Evolutionary conservation across 164 flowering plant genomes (phyloP).

Genomic region (Cinnamomum chago): DNA sequence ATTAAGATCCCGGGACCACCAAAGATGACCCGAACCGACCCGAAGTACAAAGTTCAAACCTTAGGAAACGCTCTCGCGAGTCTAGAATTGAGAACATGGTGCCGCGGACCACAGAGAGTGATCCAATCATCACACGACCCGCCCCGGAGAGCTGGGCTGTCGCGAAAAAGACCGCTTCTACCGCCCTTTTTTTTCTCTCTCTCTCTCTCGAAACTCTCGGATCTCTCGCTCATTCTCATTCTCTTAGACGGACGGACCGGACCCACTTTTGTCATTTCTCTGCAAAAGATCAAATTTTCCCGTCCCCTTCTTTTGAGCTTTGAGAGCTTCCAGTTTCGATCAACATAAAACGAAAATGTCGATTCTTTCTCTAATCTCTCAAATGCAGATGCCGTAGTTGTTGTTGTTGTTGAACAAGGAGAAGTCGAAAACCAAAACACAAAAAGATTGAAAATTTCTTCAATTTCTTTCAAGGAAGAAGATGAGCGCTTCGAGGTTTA

Average conservation of each 20-base stretch:
- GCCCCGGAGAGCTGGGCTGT: not conserved
- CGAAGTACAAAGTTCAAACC: too few relatives aligned
- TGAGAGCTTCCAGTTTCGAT: too few relatives aligned
- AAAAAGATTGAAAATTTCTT: not conserved
- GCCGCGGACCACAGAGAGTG: too few relatives aligned
- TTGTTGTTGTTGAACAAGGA: constrained; percentile 16
- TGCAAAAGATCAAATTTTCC: not conserved
- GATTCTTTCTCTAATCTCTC: constrained; percentile 5
- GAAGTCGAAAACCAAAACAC: not conserved
- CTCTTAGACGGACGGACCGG: not conserved
- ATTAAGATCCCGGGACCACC: too few relatives aligned
- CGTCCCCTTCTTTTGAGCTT: not conserved
- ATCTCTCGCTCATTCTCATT: constrained; percentile 13
- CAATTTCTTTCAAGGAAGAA: constrained; percentile 1
- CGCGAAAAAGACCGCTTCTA: constrained; percentile 24
- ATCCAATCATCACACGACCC: too few relatives aligned
- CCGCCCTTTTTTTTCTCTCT: constrained; percentile 19
- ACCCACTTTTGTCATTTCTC: not conserved
- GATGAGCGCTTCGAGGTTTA: constrained; percentile 77
- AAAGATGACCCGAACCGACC: too few relatives aligned
- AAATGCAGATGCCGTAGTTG: constrained; percentile 11
- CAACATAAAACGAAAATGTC: not conserved
- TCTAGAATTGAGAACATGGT: too few relatives aligned
- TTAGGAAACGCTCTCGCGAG: too few relatives aligned
- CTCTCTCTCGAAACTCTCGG: constrained; percentile 15